phyloP scores from a whole-genome alignment of 495 filamentous ascomycete genomes.

The Parmelia sp. region DNA sequence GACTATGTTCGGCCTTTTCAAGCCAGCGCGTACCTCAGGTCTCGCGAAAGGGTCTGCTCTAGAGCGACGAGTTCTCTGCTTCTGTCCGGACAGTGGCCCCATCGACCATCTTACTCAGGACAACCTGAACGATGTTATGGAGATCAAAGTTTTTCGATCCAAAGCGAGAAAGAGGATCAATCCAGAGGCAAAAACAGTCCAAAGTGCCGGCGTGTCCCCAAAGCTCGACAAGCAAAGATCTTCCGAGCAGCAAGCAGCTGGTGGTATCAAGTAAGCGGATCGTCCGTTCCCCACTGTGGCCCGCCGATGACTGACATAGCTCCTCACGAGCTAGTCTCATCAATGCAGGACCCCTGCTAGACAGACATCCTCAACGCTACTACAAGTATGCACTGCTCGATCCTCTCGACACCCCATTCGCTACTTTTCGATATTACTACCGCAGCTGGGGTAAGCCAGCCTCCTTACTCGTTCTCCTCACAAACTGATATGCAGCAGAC shows the following conservation, averaged over 20 bases:
- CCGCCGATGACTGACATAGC: neutral
- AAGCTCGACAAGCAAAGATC: conserved; percentile 1
- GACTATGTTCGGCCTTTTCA: conserved; percentile 37
- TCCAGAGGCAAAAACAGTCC: conserved; percentile 19
- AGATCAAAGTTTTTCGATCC: conserved; percentile 35
- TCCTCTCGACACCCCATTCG: conserved; percentile 38
- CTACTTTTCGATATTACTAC: conserved; percentile 36
- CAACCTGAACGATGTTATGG: conserved; percentile 27
- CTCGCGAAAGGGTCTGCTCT: conserved; percentile 8
- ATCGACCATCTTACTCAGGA: conserved; percentile 2
- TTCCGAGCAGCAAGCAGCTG: conserved; percentile 1
- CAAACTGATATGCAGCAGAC: conserved; percentile 18
- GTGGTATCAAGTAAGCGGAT: conserved; percentile 15
- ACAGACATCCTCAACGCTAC: conserved; percentile 32
- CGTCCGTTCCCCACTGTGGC: neutral
- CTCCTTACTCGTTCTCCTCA: neutral
- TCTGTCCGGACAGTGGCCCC: conserved; percentile 15
- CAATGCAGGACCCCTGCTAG: conserved; percentile 30
- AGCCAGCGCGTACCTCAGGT: conserved; percentile 17
- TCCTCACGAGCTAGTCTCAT: conserved; percentile 28
- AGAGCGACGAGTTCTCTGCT: conserved; percentile 34
- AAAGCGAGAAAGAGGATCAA: conserved; percentile 31
- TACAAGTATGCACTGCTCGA: conserved; percentile 41
- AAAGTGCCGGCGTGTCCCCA: conserved; percentile 7
- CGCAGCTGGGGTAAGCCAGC: conserved; percentile 24